phyloP scores from a whole-genome alignment of 2,329 filamentous ascomycete genomes.

The Xylariaceae sp. region DNA sequence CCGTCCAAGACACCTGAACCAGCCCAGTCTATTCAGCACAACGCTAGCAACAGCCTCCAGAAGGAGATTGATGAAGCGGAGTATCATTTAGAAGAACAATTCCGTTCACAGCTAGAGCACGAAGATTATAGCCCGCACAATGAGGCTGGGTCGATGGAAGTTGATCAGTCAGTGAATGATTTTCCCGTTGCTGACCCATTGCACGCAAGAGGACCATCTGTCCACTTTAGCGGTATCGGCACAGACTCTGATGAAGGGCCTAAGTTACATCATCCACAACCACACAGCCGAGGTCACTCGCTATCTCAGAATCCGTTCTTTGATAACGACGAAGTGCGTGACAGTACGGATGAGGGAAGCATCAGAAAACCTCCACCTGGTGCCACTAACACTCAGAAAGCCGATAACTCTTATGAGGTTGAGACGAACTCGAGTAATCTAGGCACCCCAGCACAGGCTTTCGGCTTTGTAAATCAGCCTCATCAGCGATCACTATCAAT shows the following conservation, averaged over 20 bases:
- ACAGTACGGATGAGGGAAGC: slow-evolving; percentile 45
- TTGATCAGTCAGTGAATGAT: slow-evolving; percentile 27
- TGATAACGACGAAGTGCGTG: slow-evolving; percentile 57
- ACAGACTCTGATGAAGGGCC: slow-evolving; percentile 59
- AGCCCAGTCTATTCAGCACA: slow-evolving; percentile 60
- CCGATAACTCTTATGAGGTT: slow-evolving; percentile 67
- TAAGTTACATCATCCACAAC: slow-evolving; percentile 72
- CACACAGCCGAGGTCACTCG: slow-evolving; percentile 76
- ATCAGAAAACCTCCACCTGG: slow-evolving; percentile 47
- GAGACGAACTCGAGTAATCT: slow-evolving; percentile 77
- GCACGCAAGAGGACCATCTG: slow-evolving; percentile 53
- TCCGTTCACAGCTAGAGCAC: slow-evolving; percentile 79
- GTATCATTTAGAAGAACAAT: slow-evolving; percentile 81
- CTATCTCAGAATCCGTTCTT: slow-evolving; percentile 70
- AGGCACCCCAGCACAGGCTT: slow-evolving; percentile 64
- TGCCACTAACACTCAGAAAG: slow-evolving; percentile 47
- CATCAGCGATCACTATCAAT: slow-evolving; percentile 63
- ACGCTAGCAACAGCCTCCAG: slow-evolving; percentile 78
- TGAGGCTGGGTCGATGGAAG: slow-evolving; percentile 45
- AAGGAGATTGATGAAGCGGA: slow-evolving; percentile 85
- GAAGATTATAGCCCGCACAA: slow-evolving; percentile 75
- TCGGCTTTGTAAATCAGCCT: slow-evolving; percentile 53
- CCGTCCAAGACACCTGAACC: slow-evolving; percentile 62
- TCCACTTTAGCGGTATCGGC: slow-evolving; percentile 59
- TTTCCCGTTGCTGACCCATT: slow-evolving; percentile 32